These are phyloP conservation scores for Russula compacta DNA, from an alignment of 768 basidiomycete genomes.

Conservation along the genomic window DNA sequence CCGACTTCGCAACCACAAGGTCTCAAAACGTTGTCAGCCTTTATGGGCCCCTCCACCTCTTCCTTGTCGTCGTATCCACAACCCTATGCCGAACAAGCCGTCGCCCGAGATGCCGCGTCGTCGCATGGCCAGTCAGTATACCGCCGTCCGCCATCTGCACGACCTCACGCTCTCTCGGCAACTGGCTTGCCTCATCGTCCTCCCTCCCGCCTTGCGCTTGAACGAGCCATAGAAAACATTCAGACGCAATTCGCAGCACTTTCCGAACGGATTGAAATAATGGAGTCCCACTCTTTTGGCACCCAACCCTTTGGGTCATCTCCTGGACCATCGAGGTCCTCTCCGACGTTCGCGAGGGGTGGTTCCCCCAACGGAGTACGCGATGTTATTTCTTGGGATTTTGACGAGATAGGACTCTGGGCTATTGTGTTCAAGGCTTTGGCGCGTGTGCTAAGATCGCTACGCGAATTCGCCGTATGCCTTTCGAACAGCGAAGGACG, in stretches of 20 bases:
- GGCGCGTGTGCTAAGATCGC: constrained; percentile 37
- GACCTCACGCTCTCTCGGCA: constrained; percentile 18
- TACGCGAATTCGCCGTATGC: constrained; percentile 47
- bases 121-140: background rate
- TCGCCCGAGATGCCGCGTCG: constrained; percentile 1
- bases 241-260: constrained; percentile 78
- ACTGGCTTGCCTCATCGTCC: constrained; percentile 30
- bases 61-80: constrained; percentile 31
- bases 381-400: constrained; percentile 11
- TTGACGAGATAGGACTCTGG: constrained; percentile 75
- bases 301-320: constrained; percentile 30
- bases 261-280: constrained; percentile 50
- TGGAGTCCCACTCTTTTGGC: constrained; percentile 38
- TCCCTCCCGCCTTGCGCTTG: constrained; percentile 46
- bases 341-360: constrained; percentile 26
- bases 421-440: constrained; percentile 60
- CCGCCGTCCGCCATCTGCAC: constrained; percentile 17
- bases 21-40: constrained; percentile 68
- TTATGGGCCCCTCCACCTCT: constrained; percentile 37
- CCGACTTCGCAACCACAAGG: constrained; percentile 61
- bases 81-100: constrained; percentile 25
- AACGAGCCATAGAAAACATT: constrained; percentile 69
- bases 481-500: constrained; percentile 50
- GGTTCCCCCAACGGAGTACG: constrained; percentile 17
- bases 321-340: constrained; percentile 18